Evolutionary conservation across 148 eudicot species (phyloP).

Genomic region (Rhododendron ovatum): DNA sequence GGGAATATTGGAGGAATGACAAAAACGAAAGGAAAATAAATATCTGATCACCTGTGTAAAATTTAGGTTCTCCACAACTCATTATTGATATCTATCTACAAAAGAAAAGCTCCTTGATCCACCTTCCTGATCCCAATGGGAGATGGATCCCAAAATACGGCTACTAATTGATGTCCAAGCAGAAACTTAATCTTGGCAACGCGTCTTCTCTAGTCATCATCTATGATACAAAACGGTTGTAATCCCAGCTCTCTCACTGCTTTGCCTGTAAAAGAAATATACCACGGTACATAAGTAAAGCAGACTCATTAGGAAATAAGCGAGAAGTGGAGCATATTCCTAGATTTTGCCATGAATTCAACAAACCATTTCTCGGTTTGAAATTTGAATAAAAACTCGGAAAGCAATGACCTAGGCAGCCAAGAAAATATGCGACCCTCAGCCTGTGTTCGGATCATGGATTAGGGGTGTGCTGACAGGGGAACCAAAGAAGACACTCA

Average conservation of each 20-base stretch:
- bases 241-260: conserved; percentile 12
- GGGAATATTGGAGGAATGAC: background rate
- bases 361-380: background rate
- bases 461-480: background rate
- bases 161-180: background rate
- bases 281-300: background rate
- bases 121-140: background rate
- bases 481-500: background rate
- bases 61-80: conserved; percentile 2
- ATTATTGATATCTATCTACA: conserved; percentile 21
- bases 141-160: conserved; percentile 1
- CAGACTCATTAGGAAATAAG: background rate
- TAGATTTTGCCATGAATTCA: background rate
- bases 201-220: conserved; percentile 5
- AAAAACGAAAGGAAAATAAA: background rate
- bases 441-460: background rate
- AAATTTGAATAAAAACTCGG: background rate
- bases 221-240: background rate
- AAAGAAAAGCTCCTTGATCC: conserved; percentile 6
- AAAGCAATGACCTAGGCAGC: background rate
- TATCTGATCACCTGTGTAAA: background rate
- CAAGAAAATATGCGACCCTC: background rate
- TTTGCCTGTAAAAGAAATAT: conserved; percentile 13
- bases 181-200: background rate
- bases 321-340: background rate